These are phyloP conservation scores for Candida hispaniensis DNA, from an alignment of 805 yeast species.

Conservation along the genomic window DNA sequence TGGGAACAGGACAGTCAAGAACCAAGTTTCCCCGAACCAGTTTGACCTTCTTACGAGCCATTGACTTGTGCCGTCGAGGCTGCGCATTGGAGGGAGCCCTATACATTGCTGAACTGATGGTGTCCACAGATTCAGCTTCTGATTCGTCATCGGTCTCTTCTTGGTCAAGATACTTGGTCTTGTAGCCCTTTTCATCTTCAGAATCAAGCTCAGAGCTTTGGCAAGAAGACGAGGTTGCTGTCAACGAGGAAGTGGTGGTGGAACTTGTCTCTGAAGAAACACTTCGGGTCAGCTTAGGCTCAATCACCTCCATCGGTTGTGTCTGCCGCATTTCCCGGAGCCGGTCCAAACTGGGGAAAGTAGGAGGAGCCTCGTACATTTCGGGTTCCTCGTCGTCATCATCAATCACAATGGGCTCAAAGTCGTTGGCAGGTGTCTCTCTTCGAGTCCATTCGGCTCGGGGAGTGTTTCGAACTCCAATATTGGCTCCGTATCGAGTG, in stretches of 20 bases:
- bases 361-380: conserved; percentile 13
- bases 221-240: conserved; percentile 9
- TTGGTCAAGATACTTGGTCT: conserved; percentile 13
- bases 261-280: conserved; percentile 9
- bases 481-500: conserved; percentile 18
- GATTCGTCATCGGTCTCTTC: conserved; percentile 14
- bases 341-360: conserved; percentile 14
- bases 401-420: conserved; percentile 21
- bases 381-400: conserved; percentile 15
- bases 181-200: conserved; percentile 13
- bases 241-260: conserved; percentile 4
- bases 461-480: conserved; percentile 33
- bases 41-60: conserved; percentile 60
- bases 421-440: conserved; percentile 49
- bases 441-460: conserved; percentile 56
- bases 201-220: conserved; percentile 9
- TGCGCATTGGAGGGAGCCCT: conserved; percentile 27
- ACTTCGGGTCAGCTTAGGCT: conserved; percentile 8
- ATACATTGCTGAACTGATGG: conserved; percentile 21
- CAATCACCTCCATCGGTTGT: conserved; percentile 3
- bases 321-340: conserved; percentile 10
- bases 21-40: conserved; percentile 75
- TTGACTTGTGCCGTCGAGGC: conserved; percentile 58
- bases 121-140: conserved; percentile 17
- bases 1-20: conserved; percentile 89